Percentiles rank a stretch among this genome's conserved stretches.
Conservation (phyloP, 1,284 basidiomycete species). For the Microbotryum scabiosae region DNA sequence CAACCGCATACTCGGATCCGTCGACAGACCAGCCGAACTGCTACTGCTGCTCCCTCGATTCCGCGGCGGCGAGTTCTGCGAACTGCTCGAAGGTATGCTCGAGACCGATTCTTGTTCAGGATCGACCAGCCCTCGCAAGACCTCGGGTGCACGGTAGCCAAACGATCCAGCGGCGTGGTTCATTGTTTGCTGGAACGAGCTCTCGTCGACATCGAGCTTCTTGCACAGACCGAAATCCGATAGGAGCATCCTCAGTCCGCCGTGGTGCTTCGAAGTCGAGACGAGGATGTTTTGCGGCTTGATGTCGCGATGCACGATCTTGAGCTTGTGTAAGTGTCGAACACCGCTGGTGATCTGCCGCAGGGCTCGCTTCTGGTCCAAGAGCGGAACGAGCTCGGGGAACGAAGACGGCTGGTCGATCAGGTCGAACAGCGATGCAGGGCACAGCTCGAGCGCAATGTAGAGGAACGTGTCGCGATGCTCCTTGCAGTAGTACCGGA, state of each 20-base stretch:
- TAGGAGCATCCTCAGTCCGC: slow-evolving; percentile 70
- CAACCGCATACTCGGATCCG: slow-evolving; percentile 53
- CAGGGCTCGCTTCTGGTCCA: slow-evolving; percentile 81
- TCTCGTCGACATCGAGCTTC: slow-evolving; percentile 84
- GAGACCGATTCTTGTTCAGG: slow-evolving; percentile 56
- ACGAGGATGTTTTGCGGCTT: slow-evolving; percentile 97
- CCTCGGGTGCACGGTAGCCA: slow-evolving; percentile 91
- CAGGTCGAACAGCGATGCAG: slow-evolving; percentile 85
- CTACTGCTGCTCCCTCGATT: neutral
- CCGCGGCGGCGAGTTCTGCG: neutral
- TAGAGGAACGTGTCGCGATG: slow-evolving; percentile 86
- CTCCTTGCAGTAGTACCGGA: slow-evolving; percentile 95
- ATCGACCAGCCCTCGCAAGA: slow-evolving; percentile 79
- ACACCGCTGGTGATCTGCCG: slow-evolving; percentile 80
- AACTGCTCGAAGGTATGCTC: slow-evolving; percentile 8
- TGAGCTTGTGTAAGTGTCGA: slow-evolving; percentile 83
- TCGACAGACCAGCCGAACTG: slow-evolving; percentile 7
- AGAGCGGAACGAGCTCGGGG: slow-evolving; percentile 53
- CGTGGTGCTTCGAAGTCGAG: slow-evolving; percentile 52
- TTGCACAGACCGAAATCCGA: slow-evolving; percentile 93
- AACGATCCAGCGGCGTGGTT: slow-evolving; percentile 67
- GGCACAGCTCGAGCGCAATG: slow-evolving; percentile 94
- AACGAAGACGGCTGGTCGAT: slow-evolving; percentile 65
- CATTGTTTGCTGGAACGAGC: slow-evolving; percentile 75
- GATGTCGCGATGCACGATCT: slow-evolving; percentile 95